Conservation (phyloP, 352 stramenopile genomes). For the Phytopythium sindhum region DNA sequence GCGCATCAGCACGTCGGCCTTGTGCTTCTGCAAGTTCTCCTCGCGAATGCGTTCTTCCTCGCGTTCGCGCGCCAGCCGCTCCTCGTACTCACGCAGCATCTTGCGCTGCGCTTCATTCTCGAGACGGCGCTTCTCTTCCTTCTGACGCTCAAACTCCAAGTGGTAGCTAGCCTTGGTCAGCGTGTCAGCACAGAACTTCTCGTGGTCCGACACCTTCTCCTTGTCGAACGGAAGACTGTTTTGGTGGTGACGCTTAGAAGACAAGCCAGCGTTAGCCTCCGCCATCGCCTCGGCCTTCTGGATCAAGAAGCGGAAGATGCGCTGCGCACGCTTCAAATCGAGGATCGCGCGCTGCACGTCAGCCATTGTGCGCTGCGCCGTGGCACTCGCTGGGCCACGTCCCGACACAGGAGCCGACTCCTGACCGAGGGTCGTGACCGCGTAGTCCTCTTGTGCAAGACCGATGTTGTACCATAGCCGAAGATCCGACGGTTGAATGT, state of each 20-base stretch:
- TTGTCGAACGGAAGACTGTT: slow-evolving; percentile 70
- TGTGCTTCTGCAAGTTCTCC: slow-evolving; percentile 57
- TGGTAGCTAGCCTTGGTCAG: slow-evolving; percentile 86
- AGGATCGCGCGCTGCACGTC: slow-evolving; percentile 87
- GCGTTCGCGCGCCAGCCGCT: slow-evolving; percentile 65
- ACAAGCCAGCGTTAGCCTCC: slow-evolving; percentile 1
- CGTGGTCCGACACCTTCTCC: slow-evolving; percentile 85
- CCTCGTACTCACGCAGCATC: slow-evolving; percentile 79
- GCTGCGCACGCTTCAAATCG: slow-evolving; percentile 78
- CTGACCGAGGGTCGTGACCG: slow-evolving; percentile 75
- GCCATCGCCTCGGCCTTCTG: slow-evolving; percentile 51
- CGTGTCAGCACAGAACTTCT: slow-evolving; percentile 85
- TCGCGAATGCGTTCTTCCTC: slow-evolving; percentile 44
- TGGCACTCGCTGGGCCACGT: slow-evolving; percentile 28
- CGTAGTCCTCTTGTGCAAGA: slow-evolving; percentile 85
- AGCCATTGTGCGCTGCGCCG: slow-evolving; percentile 74
- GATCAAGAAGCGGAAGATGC: slow-evolving; percentile 81
- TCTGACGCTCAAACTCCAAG: slow-evolving; percentile 87
- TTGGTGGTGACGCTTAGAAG: slow-evolving; percentile 38
- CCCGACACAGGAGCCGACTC: slow-evolving; percentile 39
- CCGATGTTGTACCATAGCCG: slow-evolving; percentile 86
- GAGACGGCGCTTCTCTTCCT: slow-evolving; percentile 78
- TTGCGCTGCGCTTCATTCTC: slow-evolving; percentile 82
- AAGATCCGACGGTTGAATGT: slow-evolving; percentile 77
- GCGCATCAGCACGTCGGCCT: slow-evolving; percentile 70